A percentile compares a stretch with the other conserved stretches of the same genome.
Conservation (phyloP, 2,329 filamentous ascomycete species). For the Xylariaceae sp. region DNA sequence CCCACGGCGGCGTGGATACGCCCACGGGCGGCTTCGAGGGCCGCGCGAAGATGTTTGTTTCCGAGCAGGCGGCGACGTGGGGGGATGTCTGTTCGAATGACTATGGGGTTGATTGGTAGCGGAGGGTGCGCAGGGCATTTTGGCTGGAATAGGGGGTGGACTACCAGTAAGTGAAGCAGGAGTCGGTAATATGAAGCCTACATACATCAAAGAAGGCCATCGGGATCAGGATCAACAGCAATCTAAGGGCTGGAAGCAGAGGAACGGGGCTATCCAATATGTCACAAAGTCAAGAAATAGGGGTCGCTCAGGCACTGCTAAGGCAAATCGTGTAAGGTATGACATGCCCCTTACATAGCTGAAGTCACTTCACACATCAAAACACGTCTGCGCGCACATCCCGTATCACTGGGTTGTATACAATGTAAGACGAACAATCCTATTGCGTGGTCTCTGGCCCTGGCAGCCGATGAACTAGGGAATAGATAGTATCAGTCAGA, state of each 20-base stretch:
- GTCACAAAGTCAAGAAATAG: no score
- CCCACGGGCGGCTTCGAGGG: not conserved
- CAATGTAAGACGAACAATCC: not conserved
- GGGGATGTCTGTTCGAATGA: not conserved
- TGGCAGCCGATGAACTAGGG: not conserved
- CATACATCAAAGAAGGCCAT: no score
- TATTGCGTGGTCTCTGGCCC: not conserved
- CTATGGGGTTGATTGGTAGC: not conserved
- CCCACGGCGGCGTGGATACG: no score
- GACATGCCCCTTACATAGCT: no score
- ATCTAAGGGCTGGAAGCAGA: no score
- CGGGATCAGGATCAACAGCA: no score
- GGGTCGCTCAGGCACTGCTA: no score
- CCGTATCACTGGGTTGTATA: not conserved
- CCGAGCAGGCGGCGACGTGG: not conserved
- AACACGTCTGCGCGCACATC: not conserved
- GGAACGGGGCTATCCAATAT: no score
- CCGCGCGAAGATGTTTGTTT: not conserved
- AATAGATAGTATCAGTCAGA: not conserved
- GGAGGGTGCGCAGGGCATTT: not conserved
- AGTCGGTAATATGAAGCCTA: no score
- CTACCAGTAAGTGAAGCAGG: no score
- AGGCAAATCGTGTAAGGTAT: no score
- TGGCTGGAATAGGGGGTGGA: no score
- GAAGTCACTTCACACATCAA: not conserved